Conservation (phyloP, 306 rosid species). For the Quercus cerris region DNA sequence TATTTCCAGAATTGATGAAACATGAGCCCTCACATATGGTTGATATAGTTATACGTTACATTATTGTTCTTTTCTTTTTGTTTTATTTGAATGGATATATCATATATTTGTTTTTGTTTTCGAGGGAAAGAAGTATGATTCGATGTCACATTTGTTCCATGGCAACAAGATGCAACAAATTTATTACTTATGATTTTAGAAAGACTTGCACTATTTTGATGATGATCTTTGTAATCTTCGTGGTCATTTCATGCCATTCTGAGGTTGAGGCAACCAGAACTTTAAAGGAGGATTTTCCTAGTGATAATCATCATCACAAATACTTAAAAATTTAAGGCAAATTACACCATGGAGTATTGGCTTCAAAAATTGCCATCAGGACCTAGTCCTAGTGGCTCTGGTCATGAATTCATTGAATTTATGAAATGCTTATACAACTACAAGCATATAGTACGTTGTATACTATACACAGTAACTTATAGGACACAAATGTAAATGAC, state of each 20-base stretch:
- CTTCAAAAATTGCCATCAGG: constrained; percentile 30
- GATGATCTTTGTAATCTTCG: neutral
- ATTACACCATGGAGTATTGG: constrained; percentile 26
- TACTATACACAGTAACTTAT: no score
- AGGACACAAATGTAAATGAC: no score
- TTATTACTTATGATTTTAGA: neutral
- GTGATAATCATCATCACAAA: constrained; percentile 21
- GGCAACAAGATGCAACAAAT: no score
- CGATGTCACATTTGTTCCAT: no score
- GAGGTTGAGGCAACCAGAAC: constrained; percentile 25
- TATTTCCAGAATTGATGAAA: no score
- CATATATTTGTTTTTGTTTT: no score
- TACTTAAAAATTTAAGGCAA: constrained; percentile 19
- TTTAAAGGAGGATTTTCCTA: constrained; percentile 24
- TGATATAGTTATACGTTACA: no score
- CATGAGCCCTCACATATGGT: no score
- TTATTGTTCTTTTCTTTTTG: no score
- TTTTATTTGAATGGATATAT: no score
- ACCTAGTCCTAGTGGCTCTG: constrained; percentile 29
- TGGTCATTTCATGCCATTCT: constrained; percentile 7
- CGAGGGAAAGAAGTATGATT: no score
- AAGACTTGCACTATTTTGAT: neutral
- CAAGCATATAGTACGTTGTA: no score
- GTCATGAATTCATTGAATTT: constrained; percentile 17
- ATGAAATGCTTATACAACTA: neutral